phyloP scores from a whole-genome alignment of 148 eudicot genomes.

The Polygonum aviculare region DNA sequence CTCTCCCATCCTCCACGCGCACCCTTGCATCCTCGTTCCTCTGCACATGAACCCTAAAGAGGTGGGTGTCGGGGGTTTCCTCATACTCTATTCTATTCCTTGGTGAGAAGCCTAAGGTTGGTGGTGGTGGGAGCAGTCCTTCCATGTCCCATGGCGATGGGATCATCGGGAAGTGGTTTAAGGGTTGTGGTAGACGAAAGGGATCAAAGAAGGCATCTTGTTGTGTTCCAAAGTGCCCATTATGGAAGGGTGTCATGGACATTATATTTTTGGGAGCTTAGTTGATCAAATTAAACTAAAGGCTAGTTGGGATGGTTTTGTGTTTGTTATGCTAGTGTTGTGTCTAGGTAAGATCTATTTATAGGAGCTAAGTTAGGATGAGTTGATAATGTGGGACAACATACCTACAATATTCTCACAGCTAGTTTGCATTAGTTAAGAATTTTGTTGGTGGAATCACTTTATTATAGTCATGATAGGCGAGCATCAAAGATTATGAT shows the following conservation, averaged over 20 bases:
- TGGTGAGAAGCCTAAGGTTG: not conserved
- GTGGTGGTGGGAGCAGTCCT: not conserved
- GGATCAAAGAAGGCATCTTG: not conserved
- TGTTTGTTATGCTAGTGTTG: not conserved
- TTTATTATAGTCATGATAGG: no score
- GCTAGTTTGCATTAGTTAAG: no score
- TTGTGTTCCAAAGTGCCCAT: not conserved
- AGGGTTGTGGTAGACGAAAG: not conserved
- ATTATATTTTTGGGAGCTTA: not conserved
- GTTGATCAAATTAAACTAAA: no score
- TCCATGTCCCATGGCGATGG: not conserved
- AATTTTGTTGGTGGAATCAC: no score
- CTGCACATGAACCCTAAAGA: not conserved
- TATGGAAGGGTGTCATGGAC: not conserved
- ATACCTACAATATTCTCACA: no score
- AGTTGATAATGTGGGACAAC: not conserved
- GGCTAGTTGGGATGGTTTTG: not conserved
- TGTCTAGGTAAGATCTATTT: not conserved
- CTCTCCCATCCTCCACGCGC: slow-evolving; percentile 1
- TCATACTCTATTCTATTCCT: not conserved
- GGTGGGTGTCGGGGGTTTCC: not conserved
- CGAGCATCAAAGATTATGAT: no score
- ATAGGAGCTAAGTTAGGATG: not conserved
- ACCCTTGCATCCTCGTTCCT: not conserved
- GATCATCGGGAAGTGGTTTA: not conserved